These are phyloP conservation scores for Flaveria robusta DNA, from an alignment of 129 eudicot genomes.

Conservation along the genomic window DNA sequence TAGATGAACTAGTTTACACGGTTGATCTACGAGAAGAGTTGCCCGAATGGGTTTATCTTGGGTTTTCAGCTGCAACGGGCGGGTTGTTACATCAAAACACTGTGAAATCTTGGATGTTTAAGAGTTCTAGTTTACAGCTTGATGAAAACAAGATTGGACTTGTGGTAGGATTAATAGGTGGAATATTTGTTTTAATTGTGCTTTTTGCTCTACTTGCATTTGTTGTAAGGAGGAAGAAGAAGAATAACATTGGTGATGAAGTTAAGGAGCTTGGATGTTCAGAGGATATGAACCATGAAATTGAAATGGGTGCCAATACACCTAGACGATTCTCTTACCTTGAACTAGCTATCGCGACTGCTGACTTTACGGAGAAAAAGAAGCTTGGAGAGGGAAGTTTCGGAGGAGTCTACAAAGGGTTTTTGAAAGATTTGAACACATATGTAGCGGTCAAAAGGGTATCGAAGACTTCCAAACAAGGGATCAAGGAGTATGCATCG, in stretches of 20 bases:
- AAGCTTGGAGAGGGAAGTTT: conserved; percentile 55
- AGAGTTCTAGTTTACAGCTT: conserved; percentile 21
- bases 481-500: conserved; percentile 45
- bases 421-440: conserved; percentile 9
- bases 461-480: conserved; percentile 39
- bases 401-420: conserved; percentile 42
- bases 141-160: background rate
- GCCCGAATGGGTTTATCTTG: conserved; percentile 40
- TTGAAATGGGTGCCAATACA: conserved; percentile 13
- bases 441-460: conserved; percentile 43
- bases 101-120: conserved; percentile 42
- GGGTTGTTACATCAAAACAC: conserved; percentile 9
- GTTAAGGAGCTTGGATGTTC: background rate
- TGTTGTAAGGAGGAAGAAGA: conserved; percentile 30
- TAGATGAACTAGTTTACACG: conserved; percentile 8
- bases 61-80: conserved; percentile 43
- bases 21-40: conserved; percentile 40
- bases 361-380: conserved; percentile 21
- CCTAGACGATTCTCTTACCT: conserved; percentile 35
- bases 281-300: conserved; percentile 28
- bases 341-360: conserved; percentile 32
- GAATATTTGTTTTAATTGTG: background rate
- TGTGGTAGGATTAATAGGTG: conserved; percentile 24
- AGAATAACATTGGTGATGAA: background rate
- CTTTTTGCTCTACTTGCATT: background rate